These are phyloP conservation scores for Trametopsis cervina DNA, from an alignment of 768 basidiomycete species.

Conservation along the genomic window DNA sequence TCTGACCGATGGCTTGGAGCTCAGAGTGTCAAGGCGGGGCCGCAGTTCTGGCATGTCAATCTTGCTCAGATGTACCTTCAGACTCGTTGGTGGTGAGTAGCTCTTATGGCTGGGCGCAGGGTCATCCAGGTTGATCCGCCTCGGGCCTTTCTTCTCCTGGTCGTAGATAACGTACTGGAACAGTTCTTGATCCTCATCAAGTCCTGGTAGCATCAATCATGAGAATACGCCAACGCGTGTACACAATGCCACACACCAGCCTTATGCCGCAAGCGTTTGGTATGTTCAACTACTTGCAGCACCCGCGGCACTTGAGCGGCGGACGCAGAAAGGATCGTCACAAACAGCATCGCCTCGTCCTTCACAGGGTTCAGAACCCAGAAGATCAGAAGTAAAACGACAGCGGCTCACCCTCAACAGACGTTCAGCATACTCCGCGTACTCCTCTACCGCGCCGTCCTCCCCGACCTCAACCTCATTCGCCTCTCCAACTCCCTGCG, in stretches of 20 bases:
- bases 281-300: constrained; percentile 72
- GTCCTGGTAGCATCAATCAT: constrained; percentile 24
- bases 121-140: constrained; percentile 59
- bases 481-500: constrained; percentile 43
- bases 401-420: constrained; percentile 49
- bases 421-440: constrained; percentile 58
- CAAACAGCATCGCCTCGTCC: constrained; percentile 79
- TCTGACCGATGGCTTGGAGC: background rate
- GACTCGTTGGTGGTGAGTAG: constrained; percentile 62
- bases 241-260: constrained; percentile 59
- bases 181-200: constrained; percentile 51
- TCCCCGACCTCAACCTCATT: constrained; percentile 70
- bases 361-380: constrained; percentile 18
- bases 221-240: background rate
- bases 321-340: constrained; percentile 61
- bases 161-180: constrained; percentile 78
- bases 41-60: constrained; percentile 81
- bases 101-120: constrained; percentile 27
- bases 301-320: constrained; percentile 69
- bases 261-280: constrained; percentile 71
- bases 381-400: background rate
- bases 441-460: constrained; percentile 58
- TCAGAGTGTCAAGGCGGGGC: constrained; percentile 35
- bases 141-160: constrained; percentile 42
- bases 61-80: constrained; percentile 77